Base-by-base conservation (phyloP, 2,329 filamentous ascomycete species). In the Sarocladium brachiariae region DNA sequence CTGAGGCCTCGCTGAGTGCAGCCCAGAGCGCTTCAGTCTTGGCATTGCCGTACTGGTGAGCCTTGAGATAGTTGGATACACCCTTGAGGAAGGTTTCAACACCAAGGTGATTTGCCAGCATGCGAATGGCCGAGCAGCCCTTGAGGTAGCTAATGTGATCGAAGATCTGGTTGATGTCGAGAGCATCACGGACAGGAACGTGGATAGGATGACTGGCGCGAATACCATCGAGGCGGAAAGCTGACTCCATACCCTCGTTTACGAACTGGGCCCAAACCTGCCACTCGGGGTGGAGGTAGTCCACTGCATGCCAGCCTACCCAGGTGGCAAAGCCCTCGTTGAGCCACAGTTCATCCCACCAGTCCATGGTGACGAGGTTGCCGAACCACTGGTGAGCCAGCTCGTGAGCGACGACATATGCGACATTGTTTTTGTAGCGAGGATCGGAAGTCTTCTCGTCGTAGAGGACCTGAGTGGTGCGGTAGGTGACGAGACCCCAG, bases 241-340 rank as follows among this genome's bases (percentile, higher is more conserved):
- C 92, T 74, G 83, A 83, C 77, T 96, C 89, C 74, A 95, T 88
- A 61, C 87, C 87, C 74, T 97, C 93, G 70, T 89, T 89, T 61
- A 97, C 89, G 70, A 96, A 99, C 71, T 96, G 91, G 52, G 88
- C 86, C 93, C 93, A 99, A 27, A 97, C 87, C 61, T 97, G 85
- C 92, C 93, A 97, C 58, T 96, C 92, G 2, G 93, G 93, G 68
- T 97, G 89, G 51, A 97, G 81, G 64, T 95, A 80, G 64, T 97
- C 89, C 52, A 91, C 83, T 9, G 90, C 91, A 54, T 91, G 79
- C 92, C 92, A 99, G 49, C 92, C 93, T 38, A 96, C 92, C 92
- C 92, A 97, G 2, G 93, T 99, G 37, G 93, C 93, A 64, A 99
- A 99, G 11, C 91, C 91, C 69, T 97, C 92, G 62, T 95, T 95